Conservation (phyloP, 164 flowering plant genomes). For the Dillenia suffruticosa region DNA sequence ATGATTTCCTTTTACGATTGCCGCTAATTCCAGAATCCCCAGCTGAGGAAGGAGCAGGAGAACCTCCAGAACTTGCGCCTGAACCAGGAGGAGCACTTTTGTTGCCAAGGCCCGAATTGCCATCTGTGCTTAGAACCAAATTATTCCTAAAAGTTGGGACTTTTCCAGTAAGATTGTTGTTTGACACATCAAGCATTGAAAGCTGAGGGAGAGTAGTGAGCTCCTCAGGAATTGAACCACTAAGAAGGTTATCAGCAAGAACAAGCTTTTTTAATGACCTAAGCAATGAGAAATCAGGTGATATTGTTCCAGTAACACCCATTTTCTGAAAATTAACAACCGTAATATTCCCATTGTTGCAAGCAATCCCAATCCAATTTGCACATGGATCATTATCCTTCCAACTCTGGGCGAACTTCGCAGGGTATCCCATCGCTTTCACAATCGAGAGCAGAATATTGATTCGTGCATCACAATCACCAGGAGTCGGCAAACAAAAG, state of each 20-base stretch:
- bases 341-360: conserved; percentile 48
- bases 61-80: conserved; percentile 6
- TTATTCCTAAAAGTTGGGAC: conserved; percentile 46
- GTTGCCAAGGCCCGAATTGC: conserved; percentile 52
- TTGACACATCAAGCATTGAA: conserved; percentile 44
- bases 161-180: conserved; percentile 52
- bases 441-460: conserved; percentile 47
- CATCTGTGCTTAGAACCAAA: conserved; percentile 31
- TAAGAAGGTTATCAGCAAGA: conserved; percentile 53
- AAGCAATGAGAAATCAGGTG: conserved; percentile 42
- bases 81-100: conserved; percentile 12
- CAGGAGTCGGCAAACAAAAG: conserved; percentile 58
- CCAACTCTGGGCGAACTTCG: conserved; percentile 55
- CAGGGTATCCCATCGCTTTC: conserved; percentile 48
- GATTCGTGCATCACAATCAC: conserved; percentile 63
- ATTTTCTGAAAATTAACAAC: conserved; percentile 55
- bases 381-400: conserved; percentile 64
- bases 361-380: conserved; percentile 58
- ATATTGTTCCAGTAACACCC: conserved; percentile 56
- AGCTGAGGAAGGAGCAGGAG: neutral
- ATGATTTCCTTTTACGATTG: conserved; percentile 26
- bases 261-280: conserved; percentile 44
- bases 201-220: conserved; percentile 45
- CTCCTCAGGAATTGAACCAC: conserved; percentile 53
- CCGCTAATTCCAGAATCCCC: neutral